A percentile compares a stretch with the other conserved stretches of the same genome.
Evolutionary conservation across 2,329 filamentous ascomycete species (phyloP).

Genomic region (Capronia americana): DNA sequence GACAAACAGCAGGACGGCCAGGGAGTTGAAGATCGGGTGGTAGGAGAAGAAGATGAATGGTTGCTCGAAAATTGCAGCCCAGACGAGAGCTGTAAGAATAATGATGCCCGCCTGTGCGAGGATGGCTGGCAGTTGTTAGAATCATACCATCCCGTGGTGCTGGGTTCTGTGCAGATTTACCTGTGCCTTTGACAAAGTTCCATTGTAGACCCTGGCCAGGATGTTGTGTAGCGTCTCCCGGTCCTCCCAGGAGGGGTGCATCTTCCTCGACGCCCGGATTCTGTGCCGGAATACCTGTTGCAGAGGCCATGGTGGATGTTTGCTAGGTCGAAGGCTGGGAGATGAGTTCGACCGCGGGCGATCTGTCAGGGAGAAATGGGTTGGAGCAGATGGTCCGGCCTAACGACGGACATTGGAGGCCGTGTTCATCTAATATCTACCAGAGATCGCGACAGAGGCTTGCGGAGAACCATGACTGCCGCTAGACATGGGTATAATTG

Average conservation of each 20-base stretch:
- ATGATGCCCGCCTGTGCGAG: constrained; percentile 79
- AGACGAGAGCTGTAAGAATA: constrained; percentile 77
- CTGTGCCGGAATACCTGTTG: constrained; percentile 68
- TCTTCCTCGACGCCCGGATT: constrained; percentile 60
- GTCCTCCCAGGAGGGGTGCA: constrained; percentile 72
- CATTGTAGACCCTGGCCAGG: constrained; percentile 67
- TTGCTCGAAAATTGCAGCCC: constrained; percentile 74
- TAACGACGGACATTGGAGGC: constrained; percentile 5
- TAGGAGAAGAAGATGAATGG: constrained; percentile 82
- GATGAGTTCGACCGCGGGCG: neutral
- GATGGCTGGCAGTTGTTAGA: constrained; percentile 72
- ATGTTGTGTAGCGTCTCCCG: constrained; percentile 75
- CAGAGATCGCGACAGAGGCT: constrained; percentile 6
- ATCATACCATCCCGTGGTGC: constrained; percentile 48
- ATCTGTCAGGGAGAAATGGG: neutral
- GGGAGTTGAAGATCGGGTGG: constrained; percentile 71
- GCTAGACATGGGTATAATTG: constrained; percentile 18
- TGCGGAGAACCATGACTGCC: constrained; percentile 12
- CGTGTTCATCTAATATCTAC: neutral
- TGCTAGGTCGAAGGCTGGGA: neutral
- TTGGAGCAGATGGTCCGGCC: neutral
- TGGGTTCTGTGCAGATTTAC: constrained; percentile 65
- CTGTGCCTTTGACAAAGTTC: constrained; percentile 77
- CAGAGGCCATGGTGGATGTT: constrained; percentile 65
- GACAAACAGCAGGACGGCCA: constrained; percentile 75